phyloP scores from a whole-genome alignment of 2,329 filamentous ascomycete genomes.

The Arthrobotrys entomopaga region DNA sequence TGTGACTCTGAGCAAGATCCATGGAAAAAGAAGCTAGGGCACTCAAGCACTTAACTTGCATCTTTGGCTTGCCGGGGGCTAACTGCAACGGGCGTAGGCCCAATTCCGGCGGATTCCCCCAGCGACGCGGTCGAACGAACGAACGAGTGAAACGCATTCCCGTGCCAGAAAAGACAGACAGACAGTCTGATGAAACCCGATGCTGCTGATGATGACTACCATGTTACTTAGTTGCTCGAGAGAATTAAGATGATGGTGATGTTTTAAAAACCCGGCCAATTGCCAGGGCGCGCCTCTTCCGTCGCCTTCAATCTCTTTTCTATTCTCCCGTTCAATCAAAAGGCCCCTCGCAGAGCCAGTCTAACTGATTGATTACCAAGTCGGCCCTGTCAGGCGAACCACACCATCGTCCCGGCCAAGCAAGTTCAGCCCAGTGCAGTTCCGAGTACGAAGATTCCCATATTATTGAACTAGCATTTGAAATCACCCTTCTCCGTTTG shows the following conservation, averaged over 20 bases:
- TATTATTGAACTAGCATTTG: no score
- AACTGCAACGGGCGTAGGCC: constrained; percentile 13
- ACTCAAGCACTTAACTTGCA: no score
- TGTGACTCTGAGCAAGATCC: not conserved
- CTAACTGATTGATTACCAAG: not conserved
- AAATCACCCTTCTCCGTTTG: not conserved
- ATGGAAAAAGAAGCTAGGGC: no score
- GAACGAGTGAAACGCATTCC: constrained; percentile 1
- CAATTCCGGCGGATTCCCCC: not conserved
- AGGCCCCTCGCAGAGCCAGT: not conserved
- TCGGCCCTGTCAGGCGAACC: constrained; percentile 12
- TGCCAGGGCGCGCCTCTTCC: not conserved
- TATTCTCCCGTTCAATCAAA: no score
- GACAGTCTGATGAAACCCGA: not conserved
- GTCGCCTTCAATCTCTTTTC: not conserved
- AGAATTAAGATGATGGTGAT: not conserved
- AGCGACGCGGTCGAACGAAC: not conserved
- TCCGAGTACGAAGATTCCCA: no score
- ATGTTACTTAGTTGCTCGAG: no score
- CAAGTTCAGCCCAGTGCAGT: no score
- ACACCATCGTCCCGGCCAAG: not conserved
- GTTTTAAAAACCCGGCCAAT: constrained; percentile 26
- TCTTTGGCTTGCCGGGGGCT: constrained; percentile 8
- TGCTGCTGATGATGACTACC: no score
- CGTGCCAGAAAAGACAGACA: not conserved